These are phyloP conservation scores for Aureobasidium sp. DNA, from an alignment of 2,329 filamentous ascomycete species.

Conservation along the genomic window DNA sequence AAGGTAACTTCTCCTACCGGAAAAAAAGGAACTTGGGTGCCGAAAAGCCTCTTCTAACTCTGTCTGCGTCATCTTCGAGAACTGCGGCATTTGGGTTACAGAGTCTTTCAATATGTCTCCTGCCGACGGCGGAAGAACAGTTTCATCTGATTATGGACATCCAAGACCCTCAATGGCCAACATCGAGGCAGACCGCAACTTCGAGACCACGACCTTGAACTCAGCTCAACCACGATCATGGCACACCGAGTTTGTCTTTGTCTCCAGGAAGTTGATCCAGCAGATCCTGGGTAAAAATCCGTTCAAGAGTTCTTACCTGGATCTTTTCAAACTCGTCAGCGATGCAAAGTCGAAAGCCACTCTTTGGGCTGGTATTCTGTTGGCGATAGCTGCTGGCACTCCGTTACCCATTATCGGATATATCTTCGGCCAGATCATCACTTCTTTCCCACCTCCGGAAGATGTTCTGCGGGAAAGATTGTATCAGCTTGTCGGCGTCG, in stretches of 20 bases:
- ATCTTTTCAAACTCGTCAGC: slow-evolving; percentile 38
- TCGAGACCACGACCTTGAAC: slow-evolving; percentile 27
- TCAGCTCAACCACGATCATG: slow-evolving; percentile 27
- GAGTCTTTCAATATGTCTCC: neutral
- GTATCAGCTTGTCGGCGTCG: slow-evolving; percentile 36
- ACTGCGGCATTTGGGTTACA: neutral
- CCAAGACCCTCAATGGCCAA: slow-evolving; percentile 8
- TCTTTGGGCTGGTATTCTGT: slow-evolving; percentile 26
- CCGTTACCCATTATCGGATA: slow-evolving; percentile 35
- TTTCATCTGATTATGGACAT: slow-evolving; percentile 23
- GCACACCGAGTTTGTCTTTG: slow-evolving; percentile 22
- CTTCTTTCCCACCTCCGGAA: slow-evolving; percentile 40
- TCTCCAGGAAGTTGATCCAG: slow-evolving; percentile 27
- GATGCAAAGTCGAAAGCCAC: slow-evolving; percentile 30
- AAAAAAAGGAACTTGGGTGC: neutral
- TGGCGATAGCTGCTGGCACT: slow-evolving; percentile 31
- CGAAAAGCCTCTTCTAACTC: neutral
- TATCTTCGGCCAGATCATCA: slow-evolving; percentile 42
- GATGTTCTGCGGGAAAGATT: slow-evolving; percentile 34
- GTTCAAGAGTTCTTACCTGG: slow-evolving; percentile 41
- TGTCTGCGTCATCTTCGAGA: neutral
- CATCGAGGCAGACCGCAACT: slow-evolving; percentile 19
- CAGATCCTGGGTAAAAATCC: slow-evolving; percentile 35
- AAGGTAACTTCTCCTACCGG: neutral
- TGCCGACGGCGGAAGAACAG: neutral